phyloP scores from a whole-genome alignment of 1,284 basidiomycete genomes.

The Fomitopsis betulina region DNA sequence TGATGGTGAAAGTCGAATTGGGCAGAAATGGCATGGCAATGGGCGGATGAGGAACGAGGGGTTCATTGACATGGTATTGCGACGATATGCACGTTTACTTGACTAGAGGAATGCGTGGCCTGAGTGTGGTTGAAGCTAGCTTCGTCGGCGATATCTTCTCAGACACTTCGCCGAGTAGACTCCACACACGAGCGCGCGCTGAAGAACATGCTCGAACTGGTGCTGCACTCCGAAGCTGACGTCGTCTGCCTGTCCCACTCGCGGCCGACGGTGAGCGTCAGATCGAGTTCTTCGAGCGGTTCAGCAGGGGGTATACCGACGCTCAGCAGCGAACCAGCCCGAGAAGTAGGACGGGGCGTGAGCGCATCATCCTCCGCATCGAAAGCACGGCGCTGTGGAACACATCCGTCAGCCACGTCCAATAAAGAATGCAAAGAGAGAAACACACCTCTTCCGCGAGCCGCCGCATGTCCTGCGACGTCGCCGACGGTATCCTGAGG shows the following conservation, averaged over 20 bases:
- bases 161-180: slow-evolving; percentile 4
- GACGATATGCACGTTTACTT: too few relatives aligned
- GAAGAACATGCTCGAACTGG: slow-evolving; percentile 16
- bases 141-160: not conserved
- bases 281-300: not conserved
- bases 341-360: not conserved
- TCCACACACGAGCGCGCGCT: slow-evolving; percentile 18
- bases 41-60: not conserved
- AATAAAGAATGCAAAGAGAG: not conserved
- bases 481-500: not conserved
- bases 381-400: not conserved
- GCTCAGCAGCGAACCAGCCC: not conserved
- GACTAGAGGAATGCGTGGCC: not conserved
- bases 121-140: not conserved
- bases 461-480: not conserved
- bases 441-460: not conserved
- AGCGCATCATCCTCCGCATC: slow-evolving; percentile 1
- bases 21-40: not conserved
- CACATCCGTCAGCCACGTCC: not conserved
- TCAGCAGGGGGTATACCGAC: not conserved
- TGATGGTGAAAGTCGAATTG: not conserved
- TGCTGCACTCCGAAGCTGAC: not conserved
- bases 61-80: not conserved
- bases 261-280: not conserved
- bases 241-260: slow-evolving; percentile 11